These are phyloP conservation scores for Sporisorium exsertum DNA, from an alignment of 1,284 basidiomycete species.

Conservation along the genomic window DNA sequence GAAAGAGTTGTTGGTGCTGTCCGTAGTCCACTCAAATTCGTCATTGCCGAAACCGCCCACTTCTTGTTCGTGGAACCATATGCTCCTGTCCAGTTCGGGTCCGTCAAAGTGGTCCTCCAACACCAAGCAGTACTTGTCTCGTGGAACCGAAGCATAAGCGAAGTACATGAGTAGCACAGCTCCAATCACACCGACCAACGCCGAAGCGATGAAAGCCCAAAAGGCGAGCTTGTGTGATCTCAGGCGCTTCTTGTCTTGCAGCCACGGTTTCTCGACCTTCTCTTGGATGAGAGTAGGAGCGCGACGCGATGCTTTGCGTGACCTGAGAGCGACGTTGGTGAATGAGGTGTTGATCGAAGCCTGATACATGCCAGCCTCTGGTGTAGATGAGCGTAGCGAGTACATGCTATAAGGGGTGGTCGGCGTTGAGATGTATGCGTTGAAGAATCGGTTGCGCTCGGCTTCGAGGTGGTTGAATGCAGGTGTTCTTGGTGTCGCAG, in stretches of 20 bases:
- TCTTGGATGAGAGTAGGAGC: neutral
- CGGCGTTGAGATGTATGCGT: too few species aligned
- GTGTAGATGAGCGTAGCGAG: too few species aligned
- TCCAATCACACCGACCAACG: slow-evolving; percentile 26
- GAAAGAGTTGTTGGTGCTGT: slow-evolving; percentile 80
- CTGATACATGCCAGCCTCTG: too few species aligned
- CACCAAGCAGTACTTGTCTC: slow-evolving; percentile 74
- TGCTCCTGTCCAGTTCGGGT: slow-evolving; percentile 74
- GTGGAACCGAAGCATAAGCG: slow-evolving; percentile 23
- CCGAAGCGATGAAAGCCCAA: slow-evolving; percentile 33
- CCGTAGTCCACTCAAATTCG: slow-evolving; percentile 87
- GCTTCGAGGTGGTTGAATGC: too few species aligned
- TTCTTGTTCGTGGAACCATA: slow-evolving; percentile 81
- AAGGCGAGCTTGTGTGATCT: slow-evolving; percentile 26
- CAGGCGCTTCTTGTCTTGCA: slow-evolving; percentile 29
- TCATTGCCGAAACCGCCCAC: slow-evolving; percentile 87
- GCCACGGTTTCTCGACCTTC: slow-evolving; percentile 40
- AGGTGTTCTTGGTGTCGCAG: too few species aligned
- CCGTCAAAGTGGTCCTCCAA: slow-evolving; percentile 82
- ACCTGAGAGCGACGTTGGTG: slow-evolving; percentile 14
- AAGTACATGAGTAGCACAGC: slow-evolving; percentile 25
- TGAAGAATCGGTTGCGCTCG: too few species aligned
- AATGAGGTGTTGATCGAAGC: too few species aligned
- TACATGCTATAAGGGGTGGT: too few species aligned
- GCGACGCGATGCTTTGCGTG: slow-evolving; percentile 14